Evolutionary conservation across 345 rosid species (phyloP).

Genomic region (Pistacia atlantica): DNA sequence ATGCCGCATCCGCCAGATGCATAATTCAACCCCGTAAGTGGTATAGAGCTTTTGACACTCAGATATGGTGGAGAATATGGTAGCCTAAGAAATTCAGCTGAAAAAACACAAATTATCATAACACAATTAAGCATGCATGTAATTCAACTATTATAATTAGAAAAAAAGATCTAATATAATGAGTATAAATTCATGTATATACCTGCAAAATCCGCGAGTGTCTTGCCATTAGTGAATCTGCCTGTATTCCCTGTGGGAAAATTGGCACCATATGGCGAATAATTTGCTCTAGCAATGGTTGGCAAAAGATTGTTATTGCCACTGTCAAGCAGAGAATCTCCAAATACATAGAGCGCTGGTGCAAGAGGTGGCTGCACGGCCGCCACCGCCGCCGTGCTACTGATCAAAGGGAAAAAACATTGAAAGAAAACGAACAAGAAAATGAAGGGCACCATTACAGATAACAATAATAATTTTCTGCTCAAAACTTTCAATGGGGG

Average conservation of each 20-base stretch:
- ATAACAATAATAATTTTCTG: neutral
- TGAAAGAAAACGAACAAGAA: neutral
- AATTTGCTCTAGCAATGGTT: constrained; percentile 41
- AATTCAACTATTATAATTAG: no score
- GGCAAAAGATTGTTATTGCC: constrained; percentile 55
- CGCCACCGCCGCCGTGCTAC: neutral
- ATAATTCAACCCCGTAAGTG: constrained; percentile 44
- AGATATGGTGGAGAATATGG: constrained; percentile 48
- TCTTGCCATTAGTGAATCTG: constrained; percentile 58
- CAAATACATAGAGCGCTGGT: constrained; percentile 51
- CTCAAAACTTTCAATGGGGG: neutral
- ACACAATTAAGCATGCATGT: no score
- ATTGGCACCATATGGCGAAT: constrained; percentile 38
- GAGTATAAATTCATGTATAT: neutral
- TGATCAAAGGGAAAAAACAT: neutral
- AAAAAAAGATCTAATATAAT: no score
- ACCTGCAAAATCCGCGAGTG: constrained; percentile 45
- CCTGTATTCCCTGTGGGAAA: constrained; percentile 40
- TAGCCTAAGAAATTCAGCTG: constrained; percentile 50
- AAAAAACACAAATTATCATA: neutral
- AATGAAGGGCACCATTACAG: neutral
- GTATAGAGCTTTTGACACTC: neutral
- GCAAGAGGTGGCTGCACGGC: constrained; percentile 14
- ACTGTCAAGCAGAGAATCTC: constrained; percentile 49
- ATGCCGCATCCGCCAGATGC: constrained; percentile 54